A percentile compares a stretch with the other conserved stretches of the same genome.
Evolutionary conservation across 2,329 filamentous ascomycete species (phyloP).

Genomic region (Cytospora chrysosperma): DNA sequence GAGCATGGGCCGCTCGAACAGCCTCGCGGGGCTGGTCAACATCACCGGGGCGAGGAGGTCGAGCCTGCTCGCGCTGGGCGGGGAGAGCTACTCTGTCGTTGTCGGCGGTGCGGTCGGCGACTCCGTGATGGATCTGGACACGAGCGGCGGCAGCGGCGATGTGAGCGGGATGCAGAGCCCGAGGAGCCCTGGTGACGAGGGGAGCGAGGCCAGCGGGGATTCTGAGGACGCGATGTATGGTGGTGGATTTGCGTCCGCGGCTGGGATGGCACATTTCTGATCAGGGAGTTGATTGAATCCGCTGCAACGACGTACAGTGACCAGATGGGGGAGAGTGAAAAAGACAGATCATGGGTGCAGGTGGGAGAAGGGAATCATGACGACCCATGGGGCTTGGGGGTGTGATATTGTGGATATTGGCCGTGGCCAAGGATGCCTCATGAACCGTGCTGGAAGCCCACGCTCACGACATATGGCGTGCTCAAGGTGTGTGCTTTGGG

Average conservation of each 20-base stretch:
- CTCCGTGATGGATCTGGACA: slow-evolving; percentile 35
- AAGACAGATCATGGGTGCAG: not conserved
- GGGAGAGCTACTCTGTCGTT: slow-evolving; percentile 27
- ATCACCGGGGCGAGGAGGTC: slow-evolving; percentile 41
- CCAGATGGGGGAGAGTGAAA: not conserved
- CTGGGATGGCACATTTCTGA: slow-evolving; percentile 34
- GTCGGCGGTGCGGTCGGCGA: slow-evolving; percentile 27
- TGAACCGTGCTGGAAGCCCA: slow-evolving; percentile 5
- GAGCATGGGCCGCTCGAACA: slow-evolving; percentile 56
- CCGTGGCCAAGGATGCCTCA: not conserved
- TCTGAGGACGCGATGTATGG: slow-evolving; percentile 59
- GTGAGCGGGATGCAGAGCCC: slow-evolving; percentile 52
- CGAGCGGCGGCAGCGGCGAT: slow-evolving; percentile 41
- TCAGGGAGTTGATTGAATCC: not conserved
- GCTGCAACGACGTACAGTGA: not conserved
- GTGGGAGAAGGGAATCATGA: not conserved
- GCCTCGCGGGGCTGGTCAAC: slow-evolving; percentile 50
- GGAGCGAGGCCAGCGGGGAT: slow-evolving; percentile 44
- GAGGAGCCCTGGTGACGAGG: slow-evolving; percentile 32
- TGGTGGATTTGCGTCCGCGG: slow-evolving; percentile 36
- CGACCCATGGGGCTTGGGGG: not conserved
- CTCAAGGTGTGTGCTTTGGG: slow-evolving; percentile 16
- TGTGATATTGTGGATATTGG: not conserved
- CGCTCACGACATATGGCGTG: slow-evolving; percentile 26
- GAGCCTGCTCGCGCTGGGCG: slow-evolving; percentile 39